Base-by-base conservation (phyloP, 768 basidiomycete genomes). In the Boletellus emodensis region DNA sequence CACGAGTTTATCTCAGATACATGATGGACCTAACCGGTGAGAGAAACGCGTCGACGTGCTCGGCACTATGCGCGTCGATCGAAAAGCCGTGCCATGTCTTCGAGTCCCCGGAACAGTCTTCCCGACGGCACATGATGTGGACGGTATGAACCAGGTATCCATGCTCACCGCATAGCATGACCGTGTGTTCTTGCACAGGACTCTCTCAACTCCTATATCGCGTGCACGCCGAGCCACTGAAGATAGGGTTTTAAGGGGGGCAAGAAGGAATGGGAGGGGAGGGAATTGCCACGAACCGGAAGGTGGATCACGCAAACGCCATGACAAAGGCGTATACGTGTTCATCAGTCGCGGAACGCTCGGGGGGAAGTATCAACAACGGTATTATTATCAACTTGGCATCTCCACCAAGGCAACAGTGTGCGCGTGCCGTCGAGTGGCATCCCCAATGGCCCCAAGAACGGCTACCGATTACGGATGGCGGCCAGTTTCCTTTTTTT, bases 1-100 rank as follows among this genome's bases (percentile, higher is more conserved):
- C 61, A 65, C 63, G 62, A 61, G 59, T 60, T 56, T 63, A 64
- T 66, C 63, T 65, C 56, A 56, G 52, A 58, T 62, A 38, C 37
- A 46, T 51, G 24, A 30, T 30, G 30, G 30, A 7, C 30, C 30
- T 10, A 9, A 48, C 46, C 38, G 37, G 52, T 61, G 60, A 52
- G 59, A 63, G 56, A 37, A 43, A 43, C 36, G 30, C 28, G 38
- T 40, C 40, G 45, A 40, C 37, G 37, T 44, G 15, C 24, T 26
- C 24, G 24, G 24, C 49, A 39, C 24, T 52, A 22, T 44, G 54
- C 45, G 40, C 54, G 58, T 55, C 62, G 63, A 64, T 66, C 64
- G 64, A 54, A 30, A 5, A 9, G 30, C 30, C 11, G 49, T 48
- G 56, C 51, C 36, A 53, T 64, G 55, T 55, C 48, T 61, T 64